Base-by-base conservation (phyloP, 2,329 filamentous ascomycete species). In the Mycogone perniciosa region DNA sequence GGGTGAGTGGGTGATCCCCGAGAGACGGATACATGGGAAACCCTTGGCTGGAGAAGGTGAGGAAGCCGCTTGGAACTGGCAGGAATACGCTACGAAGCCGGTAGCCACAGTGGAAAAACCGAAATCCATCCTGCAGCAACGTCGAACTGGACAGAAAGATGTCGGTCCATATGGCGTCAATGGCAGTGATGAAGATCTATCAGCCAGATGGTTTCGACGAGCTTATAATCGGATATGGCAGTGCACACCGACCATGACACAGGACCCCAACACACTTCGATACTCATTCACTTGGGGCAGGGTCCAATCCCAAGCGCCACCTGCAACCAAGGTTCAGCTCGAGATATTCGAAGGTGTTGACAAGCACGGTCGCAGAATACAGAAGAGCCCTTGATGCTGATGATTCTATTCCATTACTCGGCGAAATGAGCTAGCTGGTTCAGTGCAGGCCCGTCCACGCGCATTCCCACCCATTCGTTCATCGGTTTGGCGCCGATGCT, bases 401-500 rank as follows among this genome's bases (percentile, higher is more conserved):
- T 29, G 37, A 10, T 34, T 54, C 26, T 34, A 42, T 41, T 33
- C 31, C n/a, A 40, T 46, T 58, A 67, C 42, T 69, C 63, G 34
- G 64, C 56, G 57, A 77, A 57, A 11, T 62, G 64, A 7, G 80
- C 84, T 60, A 91, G 64, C 69, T 78, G 83, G 30, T 65, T 70
- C 67, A 92, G 63, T 1, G 70, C 79, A 11, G 86, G 79, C 3
- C 83, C 80, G 52, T 90, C 86, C 1, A 90, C 82, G 33, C 88
- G 77, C 80, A 92, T 83, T 2, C 80, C 81, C 11, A 88, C 78
- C 88, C 87, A 92, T 52, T 86, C 84, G 54, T 74, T 72, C 84
- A 85, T 82, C 57, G 74, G 71, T 58, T 70, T 74, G 1, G 87
- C 88, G 1, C 88, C 88, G 47, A 84, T 78, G 53, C 74, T 77